phyloP scores from a whole-genome alignment of 1,139 yeast genomes.

The Magnusiomyces clavatus region DNA sequence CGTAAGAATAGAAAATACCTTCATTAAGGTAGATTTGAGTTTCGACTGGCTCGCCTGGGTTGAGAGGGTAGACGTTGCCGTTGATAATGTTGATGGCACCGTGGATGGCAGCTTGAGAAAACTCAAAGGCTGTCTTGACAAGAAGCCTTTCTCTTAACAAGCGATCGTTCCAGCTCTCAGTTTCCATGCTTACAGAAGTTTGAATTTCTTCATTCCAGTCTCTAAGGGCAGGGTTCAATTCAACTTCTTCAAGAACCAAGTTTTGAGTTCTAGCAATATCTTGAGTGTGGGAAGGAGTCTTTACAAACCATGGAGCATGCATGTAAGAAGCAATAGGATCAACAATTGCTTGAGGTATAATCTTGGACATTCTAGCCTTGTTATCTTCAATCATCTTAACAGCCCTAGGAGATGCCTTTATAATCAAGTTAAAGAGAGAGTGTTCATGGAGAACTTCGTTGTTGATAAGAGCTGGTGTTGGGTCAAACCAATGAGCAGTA shows the following conservation, averaged over 20 bases:
- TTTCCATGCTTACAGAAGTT: conserved; percentile 64
- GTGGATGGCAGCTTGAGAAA: conserved; percentile 64
- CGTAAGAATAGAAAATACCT: conserved; percentile 81
- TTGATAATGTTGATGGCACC: conserved; percentile 73
- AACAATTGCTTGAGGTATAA: conserved; percentile 48
- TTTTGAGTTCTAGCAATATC: conserved; percentile 54
- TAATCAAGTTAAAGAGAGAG: conserved; percentile 48
- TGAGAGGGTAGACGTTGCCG: conserved; percentile 73
- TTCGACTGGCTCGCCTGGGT: conserved; percentile 56
- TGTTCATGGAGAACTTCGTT: conserved; percentile 34
- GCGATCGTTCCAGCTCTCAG: conserved; percentile 50
- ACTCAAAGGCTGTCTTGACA: conserved; percentile 68
- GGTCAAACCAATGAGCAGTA: conserved; percentile 62
- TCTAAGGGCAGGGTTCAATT: conserved; percentile 34
- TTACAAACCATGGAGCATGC: conserved; percentile 71
- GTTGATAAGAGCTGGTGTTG: conserved; percentile 40
- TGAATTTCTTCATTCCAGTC: conserved; percentile 95
- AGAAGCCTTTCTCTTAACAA: conserved; percentile 69
- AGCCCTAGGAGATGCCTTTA: conserved; percentile 48
- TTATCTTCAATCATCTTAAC: conserved; percentile 37
- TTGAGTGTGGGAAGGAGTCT: conserved; percentile 35
- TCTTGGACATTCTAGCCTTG: conserved; percentile 36
- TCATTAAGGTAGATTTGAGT: conserved; percentile 66
- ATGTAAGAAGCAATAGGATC: conserved; percentile 57
- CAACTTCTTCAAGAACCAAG: conserved; percentile 2